These are phyloP conservation scores for Linum lewisii DNA, from an alignment of 345 rosid species.

Conservation along the genomic window DNA sequence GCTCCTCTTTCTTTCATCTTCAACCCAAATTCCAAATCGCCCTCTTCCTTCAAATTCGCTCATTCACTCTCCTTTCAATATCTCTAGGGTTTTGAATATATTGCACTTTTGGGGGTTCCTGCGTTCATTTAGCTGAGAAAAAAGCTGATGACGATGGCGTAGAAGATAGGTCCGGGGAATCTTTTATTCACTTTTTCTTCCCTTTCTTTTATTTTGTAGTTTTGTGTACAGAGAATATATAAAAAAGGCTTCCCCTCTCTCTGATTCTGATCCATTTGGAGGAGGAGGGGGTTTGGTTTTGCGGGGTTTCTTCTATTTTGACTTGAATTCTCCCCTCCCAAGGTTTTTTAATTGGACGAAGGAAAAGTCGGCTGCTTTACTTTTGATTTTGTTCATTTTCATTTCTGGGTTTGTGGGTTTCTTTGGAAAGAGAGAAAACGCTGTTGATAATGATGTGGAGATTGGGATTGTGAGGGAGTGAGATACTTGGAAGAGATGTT, in stretches of 20 bases:
- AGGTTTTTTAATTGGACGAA: slow-evolving; percentile 11
- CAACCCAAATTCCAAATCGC: background rate
- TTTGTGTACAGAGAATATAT: slow-evolving; percentile 21
- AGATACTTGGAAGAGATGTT: slow-evolving; percentile 33
- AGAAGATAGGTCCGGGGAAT: slow-evolving; percentile 15
- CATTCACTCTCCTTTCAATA: background rate
- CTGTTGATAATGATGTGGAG: background rate
- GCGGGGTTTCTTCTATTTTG: slow-evolving; percentile 20
- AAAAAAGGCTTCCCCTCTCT: slow-evolving; percentile 9
- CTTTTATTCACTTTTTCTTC: slow-evolving; percentile 6
- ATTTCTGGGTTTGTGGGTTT: slow-evolving; percentile 4
- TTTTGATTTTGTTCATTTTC: background rate
- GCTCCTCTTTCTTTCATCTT: background rate
- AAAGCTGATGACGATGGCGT: background rate
- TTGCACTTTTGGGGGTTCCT: slow-evolving; percentile 15
- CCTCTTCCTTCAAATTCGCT: background rate
- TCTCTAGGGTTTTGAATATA: slow-evolving; percentile 2
- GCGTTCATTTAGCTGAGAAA: background rate
- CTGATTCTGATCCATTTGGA: slow-evolving; percentile 25
- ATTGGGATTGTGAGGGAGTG: slow-evolving; percentile 11
- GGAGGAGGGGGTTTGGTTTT: background rate
- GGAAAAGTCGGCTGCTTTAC: slow-evolving; percentile 7
- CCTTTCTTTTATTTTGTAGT: slow-evolving; percentile 9
- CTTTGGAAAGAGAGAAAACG: background rate
- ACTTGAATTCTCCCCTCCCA: slow-evolving; percentile 32